Evolutionary conservation across 2,329 filamentous ascomycete species (phyloP), one percentile per base, ranked within the genome.

Genomic region (Botrytis pseudocinerea): DNA sequence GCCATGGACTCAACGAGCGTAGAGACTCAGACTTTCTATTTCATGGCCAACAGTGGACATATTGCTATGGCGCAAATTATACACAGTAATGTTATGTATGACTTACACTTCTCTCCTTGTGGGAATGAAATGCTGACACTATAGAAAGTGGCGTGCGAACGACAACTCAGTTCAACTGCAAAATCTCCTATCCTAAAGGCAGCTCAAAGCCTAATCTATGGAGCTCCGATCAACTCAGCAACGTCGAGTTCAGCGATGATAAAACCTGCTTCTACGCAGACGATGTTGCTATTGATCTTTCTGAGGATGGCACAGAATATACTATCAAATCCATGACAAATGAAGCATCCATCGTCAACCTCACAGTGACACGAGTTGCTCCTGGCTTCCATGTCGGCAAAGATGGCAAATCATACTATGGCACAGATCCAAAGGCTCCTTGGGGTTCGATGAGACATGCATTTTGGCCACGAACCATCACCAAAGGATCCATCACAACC

Each of bases 11-110:
- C 90, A 80, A 98, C 96, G 76, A 92, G 89, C 80, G 96, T 98
- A 78, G 96, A 99, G 87, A 98, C 94, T 44, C 92, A 98, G 85
- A 94, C 89, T 76, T 99, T 98, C 85, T 99, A 99, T 85, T 84
- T 98, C 80, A 91, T 91, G 83, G 87, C 92, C 72, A 93, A 97
- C 75, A 89, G 86, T 74, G 96, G 96, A 69, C 87, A 91, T 76
- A 83, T 95, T 76, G 93, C 88, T 70, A 89, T 97, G 83, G 90
- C 89, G 74, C 96, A 99, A 87, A 88, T 98, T 83, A 97, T 99
- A 82, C 97, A 98, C 87, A 98, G 93, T 86, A 98, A 97, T 84
- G 93, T 99, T 82, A 92, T 90, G 95, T 98, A 90, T 83, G 91
- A 60, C 64, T 71, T 57, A 22, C 28, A 28, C 28, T 42, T 69